These are phyloP conservation scores for Fraxinus angustifolia DNA, from an alignment of 305 asterid species.

Conservation along the genomic window DNA sequence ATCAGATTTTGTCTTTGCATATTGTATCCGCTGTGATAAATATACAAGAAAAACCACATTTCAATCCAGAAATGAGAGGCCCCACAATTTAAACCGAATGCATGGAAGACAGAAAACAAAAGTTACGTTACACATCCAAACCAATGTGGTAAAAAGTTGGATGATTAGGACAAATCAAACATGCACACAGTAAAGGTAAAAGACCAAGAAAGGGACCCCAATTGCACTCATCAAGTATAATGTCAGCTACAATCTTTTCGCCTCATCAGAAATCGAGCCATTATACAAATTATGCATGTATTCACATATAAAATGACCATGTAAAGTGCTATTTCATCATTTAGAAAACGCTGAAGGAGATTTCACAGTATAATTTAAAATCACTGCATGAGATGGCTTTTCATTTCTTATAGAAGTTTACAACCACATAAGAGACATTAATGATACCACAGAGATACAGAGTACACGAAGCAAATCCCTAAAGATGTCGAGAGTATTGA, in stretches of 20 bases:
- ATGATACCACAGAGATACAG: neutral
- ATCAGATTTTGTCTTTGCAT: slow-evolving; percentile 94
- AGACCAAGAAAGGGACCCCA: neutral
- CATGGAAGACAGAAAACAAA: neutral
- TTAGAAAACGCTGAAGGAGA: neutral
- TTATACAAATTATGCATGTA: neutral
- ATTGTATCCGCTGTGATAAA: slow-evolving; percentile 72
- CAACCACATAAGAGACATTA: neutral
- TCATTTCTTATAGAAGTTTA: neutral
- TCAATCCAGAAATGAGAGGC: neutral
- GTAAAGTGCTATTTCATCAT: neutral
- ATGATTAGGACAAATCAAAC: neutral
- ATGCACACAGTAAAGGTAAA: neutral
- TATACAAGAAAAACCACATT: neutral
- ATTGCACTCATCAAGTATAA: slow-evolving; percentile 6
- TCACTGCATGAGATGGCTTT: neutral
- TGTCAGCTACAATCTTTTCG: slow-evolving; percentile 1
- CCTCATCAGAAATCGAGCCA: neutral
- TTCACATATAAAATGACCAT: neutral
- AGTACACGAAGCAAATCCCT: neutral
- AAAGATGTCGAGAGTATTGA: neutral
- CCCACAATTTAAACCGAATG: neutral
- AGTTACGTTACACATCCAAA: neutral
- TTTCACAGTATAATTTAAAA: neutral
- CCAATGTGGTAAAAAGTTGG: neutral